A percentile compares a stretch with the other conserved stretches of the same genome.
phyloP scores from a whole-genome alignment of 345 rosid species.

The Physaria fendleri region DNA sequence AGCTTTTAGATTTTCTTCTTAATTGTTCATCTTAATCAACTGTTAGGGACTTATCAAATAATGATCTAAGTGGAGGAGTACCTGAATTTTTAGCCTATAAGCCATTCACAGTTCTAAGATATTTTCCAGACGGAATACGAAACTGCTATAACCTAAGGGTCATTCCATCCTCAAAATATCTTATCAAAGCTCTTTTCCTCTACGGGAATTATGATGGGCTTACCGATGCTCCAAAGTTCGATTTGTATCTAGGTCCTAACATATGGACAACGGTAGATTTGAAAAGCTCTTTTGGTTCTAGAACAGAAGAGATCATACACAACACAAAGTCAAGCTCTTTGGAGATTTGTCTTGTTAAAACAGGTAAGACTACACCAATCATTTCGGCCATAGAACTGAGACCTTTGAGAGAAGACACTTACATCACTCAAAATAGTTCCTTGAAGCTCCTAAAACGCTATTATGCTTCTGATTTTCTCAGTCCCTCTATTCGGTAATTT shows the following conservation, averaged over 20 bases:
- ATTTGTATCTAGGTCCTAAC: conserved; percentile 38
- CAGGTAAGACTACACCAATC: conserved; percentile 37
- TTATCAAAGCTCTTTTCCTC: conserved; percentile 32
- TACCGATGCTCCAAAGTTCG: conserved; percentile 24
- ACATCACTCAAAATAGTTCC: conserved; percentile 16
- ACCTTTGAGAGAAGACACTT: conserved; percentile 19
- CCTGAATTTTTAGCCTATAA: conserved; percentile 29
- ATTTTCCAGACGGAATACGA: conserved; percentile 35
- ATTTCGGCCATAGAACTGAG: conserved; percentile 44
- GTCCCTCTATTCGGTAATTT: neutral
- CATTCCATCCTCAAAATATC: conserved; percentile 18
- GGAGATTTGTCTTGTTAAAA: conserved; percentile 44
- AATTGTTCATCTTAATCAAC: neutral
- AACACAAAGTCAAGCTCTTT: conserved; percentile 16
- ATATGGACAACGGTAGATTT: conserved; percentile 31
- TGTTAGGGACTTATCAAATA: conserved; percentile 38
- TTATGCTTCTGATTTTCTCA: conserved; percentile 8
- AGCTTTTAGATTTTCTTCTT: neutral
- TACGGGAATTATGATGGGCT: conserved; percentile 43
- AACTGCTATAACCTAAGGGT: conserved; percentile 35
- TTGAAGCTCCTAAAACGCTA: conserved; percentile 7
- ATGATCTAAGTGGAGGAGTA: conserved; percentile 33
- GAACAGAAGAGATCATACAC: conserved; percentile 37
- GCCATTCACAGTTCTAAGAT: conserved; percentile 23
- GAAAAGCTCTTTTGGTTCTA: neutral